A percentile compares a stretch with the other conserved stretches of the same genome.
These are phyloP conservation scores for Thamnidium elegans DNA, from an alignment of 192 early-diverging fungal genomes.

Conservation along the genomic window DNA sequence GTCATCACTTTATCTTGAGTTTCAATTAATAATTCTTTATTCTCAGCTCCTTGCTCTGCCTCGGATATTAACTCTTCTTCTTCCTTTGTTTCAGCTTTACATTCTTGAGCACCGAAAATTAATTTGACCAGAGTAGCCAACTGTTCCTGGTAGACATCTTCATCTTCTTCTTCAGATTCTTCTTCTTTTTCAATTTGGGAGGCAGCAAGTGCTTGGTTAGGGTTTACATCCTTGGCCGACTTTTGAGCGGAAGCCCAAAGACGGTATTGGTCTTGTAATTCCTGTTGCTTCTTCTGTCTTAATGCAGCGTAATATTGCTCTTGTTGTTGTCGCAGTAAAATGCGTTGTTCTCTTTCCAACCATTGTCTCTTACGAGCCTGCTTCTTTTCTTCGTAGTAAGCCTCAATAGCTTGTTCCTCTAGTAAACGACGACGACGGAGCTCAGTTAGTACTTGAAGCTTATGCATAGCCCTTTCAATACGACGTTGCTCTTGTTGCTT, in stretches of 20 bases:
- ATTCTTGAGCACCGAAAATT: not conserved
- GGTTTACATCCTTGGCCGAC: not conserved
- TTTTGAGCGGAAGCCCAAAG: not conserved
- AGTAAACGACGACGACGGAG: not conserved
- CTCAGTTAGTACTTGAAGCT: not conserved
- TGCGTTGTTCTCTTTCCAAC: conserved; percentile 4
- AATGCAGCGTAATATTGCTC: too few species aligned
- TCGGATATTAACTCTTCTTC: not conserved
- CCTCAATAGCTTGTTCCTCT: conserved; percentile 6
- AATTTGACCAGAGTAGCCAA: not conserved
- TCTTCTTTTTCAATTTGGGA: too few species aligned
- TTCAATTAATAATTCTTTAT: not conserved
- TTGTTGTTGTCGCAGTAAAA: not conserved
- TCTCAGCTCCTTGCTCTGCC: not conserved
- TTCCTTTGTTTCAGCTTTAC: not conserved
- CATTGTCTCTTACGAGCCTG: not conserved
- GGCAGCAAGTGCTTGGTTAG: conserved; percentile 1
- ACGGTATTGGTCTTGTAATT: not conserved
- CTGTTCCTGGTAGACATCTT: not conserved
- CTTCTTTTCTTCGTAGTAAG: conserved; percentile 5
- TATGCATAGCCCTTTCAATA: not conserved
- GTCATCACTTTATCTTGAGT: not conserved
- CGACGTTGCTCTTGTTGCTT: conserved; percentile 1
- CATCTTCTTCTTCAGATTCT: conserved; percentile 3
- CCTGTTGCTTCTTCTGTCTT: not conserved